Evolutionary conservation across 306 rosid species (phyloP).

Genomic region (Alnus rubra): DNA sequence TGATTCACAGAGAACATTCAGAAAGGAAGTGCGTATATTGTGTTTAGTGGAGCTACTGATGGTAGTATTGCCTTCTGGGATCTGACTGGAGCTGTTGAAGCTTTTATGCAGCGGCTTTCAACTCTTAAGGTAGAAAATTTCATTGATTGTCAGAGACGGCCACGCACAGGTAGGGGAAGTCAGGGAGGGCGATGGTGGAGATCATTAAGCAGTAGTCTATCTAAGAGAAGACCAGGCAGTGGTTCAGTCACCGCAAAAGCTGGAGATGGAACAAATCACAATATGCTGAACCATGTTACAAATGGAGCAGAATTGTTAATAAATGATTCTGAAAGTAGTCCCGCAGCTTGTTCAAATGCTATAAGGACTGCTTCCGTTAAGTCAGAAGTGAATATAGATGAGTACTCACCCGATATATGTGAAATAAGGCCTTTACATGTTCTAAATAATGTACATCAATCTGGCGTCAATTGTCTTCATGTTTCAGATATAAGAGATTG

Average conservation of each 20-base stretch:
- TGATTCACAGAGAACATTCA: slow-evolving; percentile 47
- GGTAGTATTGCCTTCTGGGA: slow-evolving; percentile 96
- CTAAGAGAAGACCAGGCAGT: slow-evolving; percentile 40
- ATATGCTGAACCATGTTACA: slow-evolving; percentile 25
- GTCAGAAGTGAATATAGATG: slow-evolving; percentile 35
- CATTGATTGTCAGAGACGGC: slow-evolving; percentile 80
- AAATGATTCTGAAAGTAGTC: slow-evolving; percentile 39
- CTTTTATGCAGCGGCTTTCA: slow-evolving; percentile 65
- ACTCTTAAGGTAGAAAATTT: slow-evolving; percentile 51
- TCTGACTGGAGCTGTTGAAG: slow-evolving; percentile 61
- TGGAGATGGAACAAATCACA: slow-evolving; percentile 26
- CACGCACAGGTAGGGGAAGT: slow-evolving; percentile 95
- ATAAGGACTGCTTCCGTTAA: slow-evolving; percentile 31
- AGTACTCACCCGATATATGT: slow-evolving; percentile 45
- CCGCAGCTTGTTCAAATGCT: slow-evolving; percentile 38
- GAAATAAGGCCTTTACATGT: slow-evolving; percentile 67
- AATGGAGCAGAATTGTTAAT: slow-evolving; percentile 32
- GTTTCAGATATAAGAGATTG: slow-evolving; percentile 61
- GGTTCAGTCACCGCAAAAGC: slow-evolving; percentile 28
- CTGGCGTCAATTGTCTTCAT: slow-evolving; percentile 94
- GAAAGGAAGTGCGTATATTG: slow-evolving; percentile 53
- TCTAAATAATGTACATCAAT: slow-evolving; percentile 66
- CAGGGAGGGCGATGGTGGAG: slow-evolving; percentile 98
- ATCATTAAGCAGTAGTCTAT: slow-evolving; percentile 49
- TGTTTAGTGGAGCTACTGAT: slow-evolving; percentile 91